Evolutionary conservation across 176 grass and related monocot species (phyloP), one percentile per base, ranked within the genome.

Genomic region (Metroxylon sagu): DNA sequence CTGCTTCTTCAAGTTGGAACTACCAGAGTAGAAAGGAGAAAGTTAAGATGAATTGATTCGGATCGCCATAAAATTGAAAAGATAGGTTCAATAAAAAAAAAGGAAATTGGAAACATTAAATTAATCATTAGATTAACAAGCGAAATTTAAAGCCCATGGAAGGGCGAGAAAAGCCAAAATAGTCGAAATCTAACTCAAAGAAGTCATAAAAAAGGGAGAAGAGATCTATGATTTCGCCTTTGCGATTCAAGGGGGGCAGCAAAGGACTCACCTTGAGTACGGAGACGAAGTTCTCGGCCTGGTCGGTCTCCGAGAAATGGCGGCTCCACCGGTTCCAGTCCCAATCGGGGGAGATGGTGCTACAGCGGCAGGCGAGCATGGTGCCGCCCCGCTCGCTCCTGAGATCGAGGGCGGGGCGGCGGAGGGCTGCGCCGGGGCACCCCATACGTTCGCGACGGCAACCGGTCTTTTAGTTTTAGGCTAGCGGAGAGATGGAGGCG

Each of bases 1-100:
- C 78, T 28, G 93, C 93, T 78, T 97, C 93, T 81, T 97, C 87
- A 18, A 97, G 75, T 78, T 97, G 84, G 76, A 97, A 97, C 81
- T 86, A 82, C 29, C 19, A 31, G 7, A 12, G 12, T 39, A 10
- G 6, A 39, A 39, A 39, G 35, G 35, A 39, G 7, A 39, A 39
- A 39, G 6, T 39, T 39, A 10, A 10, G 35, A 43, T 43, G 8
- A 14, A 43, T 43, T 6, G 7, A 43, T 43, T 43, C 35, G 10
- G 35, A 43, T 43, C 12, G 35, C 7, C 35, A 2, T 10, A 10
- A 43, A 12, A 43, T 43, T 7, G 12, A 43, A 43, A 12, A 12
- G 35, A 43, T 14, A 43, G 35, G 35, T 10, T 23, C 0, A 23
- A 23, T 23, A 14, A 43, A 43, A 43, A 10, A 43, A 43, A 43